Evolutionary conservation across 2,329 filamentous ascomycete genomes (phyloP), one percentile per base, ranked within the genome.

Genomic region (Aureobasidium vineae): DNA sequence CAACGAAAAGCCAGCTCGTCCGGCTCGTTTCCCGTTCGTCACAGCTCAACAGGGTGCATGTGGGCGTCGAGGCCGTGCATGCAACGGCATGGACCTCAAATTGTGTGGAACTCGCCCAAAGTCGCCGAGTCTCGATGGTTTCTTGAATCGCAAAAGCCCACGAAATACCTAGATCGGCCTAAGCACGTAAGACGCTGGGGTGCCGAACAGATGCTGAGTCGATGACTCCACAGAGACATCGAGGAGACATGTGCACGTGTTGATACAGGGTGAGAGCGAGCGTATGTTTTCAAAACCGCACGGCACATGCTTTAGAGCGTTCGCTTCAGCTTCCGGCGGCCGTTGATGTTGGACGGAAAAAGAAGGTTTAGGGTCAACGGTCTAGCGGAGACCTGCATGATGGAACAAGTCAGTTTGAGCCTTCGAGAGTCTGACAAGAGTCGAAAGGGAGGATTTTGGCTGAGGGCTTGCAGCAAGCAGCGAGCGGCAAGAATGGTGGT

Each of bases 291-390:
- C 33, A n/a, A 33, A 36, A 38, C 41, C 10, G 31, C 28, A 61
- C 57, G 57, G 57, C 57, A 61, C 57, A 10, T 47, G 36, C 19
- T 31, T 36, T n/a, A 61, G 33, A 49, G 36, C 28, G 31, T 47
- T 49, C 13, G 45, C 26, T 33, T 52, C 59, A 63, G 59, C 45
- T 63, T 47, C 59, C 59, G 59, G 16, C 3, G n/a, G 45, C 59
- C 43, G 59, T 63, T 52, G 31, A 33, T 19, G 31, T 52, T 28
- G n/a, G 7, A 63, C 21, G 23, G 26, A 11, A 31, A 63, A 63
- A 63, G 36, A 63, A 63, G 33, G 59, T 63, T 63, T 63, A 52
- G 59, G 45, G 45, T 52, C 59, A 59, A 63, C 59, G 43, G 59
- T 63, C 47, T 63, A 63, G 33, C 45, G 59, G 59, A 54, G 38